Base-by-base conservation (phyloP, 768 basidiomycete species). In the Megacollybia marginata region DNA sequence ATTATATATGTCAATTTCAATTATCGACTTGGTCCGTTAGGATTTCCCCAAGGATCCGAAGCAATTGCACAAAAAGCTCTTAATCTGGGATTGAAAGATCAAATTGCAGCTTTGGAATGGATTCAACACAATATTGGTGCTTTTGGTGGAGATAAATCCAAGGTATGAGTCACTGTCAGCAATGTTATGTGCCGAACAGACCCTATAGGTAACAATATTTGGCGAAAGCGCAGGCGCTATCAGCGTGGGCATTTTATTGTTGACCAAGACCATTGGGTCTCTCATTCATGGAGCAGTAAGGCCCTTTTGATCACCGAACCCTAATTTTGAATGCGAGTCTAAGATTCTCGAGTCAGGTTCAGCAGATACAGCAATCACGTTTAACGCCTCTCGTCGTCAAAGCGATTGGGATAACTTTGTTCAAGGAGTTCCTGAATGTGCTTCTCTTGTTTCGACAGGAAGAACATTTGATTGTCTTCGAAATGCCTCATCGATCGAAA, bases 81-180 rank as follows among this genome's bases (percentile, higher is more conserved):
- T 10, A 65, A 65, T 47, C 57, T 66, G 19, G 65, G 65, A 2
- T 49, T 67, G n/a, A 53, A 46, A 16, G 67, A 68, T 47, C 60
- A 62, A 51, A 47, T 54, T 19, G 19, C 44, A 31, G 67, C 64
- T 7, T 52, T 67, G 2, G 42, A 45, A 18, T 68, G 65, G 76
- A 65, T 78, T 0, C 71, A 76, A 49, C 54, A 65, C 44, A 71
- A 79, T 52, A 73, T 78, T 45, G 60, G 54, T 32, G 61, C 64
- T 0, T 79, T 78, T 50, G 76, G 78, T 6, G 78, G 75, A 20
- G 71, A 66, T 47, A 56, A 57, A 10, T 53, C 15, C 15, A 40
- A 65, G 57, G 66, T 71, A 0, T 28, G 6, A 28, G 23, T 28
- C 23, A 28, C 4, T 6, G 6, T 28, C 23, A 28, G 23, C 4